Conservation (phyloP, 2,329 filamentous ascomycete genomes). For the Colletotrichum endophyticum region DNA sequence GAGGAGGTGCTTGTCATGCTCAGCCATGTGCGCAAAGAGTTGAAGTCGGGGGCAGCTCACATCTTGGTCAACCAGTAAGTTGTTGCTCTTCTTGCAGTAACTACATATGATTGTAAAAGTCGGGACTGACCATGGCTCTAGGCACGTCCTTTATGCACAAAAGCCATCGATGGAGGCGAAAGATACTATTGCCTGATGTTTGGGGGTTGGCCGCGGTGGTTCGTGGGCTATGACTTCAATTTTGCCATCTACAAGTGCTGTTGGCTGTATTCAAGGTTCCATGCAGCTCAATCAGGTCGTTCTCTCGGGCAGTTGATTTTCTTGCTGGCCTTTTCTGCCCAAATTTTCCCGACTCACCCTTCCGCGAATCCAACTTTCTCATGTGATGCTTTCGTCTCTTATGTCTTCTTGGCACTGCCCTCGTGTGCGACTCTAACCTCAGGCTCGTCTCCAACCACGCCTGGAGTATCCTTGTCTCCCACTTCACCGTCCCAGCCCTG, state of each 20-base stretch:
- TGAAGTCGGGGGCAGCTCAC: not conserved
- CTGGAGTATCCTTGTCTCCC: slow-evolving; percentile 29
- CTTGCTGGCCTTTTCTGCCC: not conserved
- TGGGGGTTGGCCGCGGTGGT: not conserved
- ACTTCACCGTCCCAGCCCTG: slow-evolving; percentile 53
- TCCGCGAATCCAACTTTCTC: not conserved
- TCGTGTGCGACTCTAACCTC: not conserved
- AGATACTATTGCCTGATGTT: not conserved
- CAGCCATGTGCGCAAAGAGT: not conserved
- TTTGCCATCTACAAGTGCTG: not conserved
- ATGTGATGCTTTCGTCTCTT: not conserved
- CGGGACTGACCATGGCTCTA: not conserved
- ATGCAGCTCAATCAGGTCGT: not conserved
- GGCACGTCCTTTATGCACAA: not conserved
- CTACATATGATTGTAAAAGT: not conserved
- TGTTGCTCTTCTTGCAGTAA: not conserved
- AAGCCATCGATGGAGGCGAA: not conserved
- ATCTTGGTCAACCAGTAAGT: not conserved
- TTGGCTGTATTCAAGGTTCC: not conserved
- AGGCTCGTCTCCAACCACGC: not conserved
- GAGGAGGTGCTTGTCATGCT: not conserved
- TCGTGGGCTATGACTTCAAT: not conserved
- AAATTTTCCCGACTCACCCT: not conserved
- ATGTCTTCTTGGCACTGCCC: not conserved
- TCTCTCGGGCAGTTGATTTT: not conserved